Percentiles rank a stretch among this genome's conserved stretches.
phyloP scores from a whole-genome alignment of 352 stramenopile species.

The Saprolegnia parasitica region DNA sequence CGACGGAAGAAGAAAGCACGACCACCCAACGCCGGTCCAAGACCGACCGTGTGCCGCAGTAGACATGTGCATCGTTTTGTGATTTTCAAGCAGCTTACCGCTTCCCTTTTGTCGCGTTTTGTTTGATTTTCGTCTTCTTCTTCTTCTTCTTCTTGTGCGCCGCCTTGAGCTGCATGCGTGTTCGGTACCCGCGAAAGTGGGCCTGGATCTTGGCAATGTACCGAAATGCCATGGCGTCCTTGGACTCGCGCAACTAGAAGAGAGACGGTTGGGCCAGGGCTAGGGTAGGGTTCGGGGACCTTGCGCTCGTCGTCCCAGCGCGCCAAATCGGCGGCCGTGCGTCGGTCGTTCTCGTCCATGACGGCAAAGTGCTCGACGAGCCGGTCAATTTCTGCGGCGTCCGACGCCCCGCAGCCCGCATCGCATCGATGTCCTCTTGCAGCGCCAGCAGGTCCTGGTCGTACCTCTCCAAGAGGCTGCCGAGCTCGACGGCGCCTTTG shows the following conservation, averaged over 20 bases:
- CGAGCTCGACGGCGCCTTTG: slow-evolving; percentile 38
- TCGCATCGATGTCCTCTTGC: slow-evolving; percentile 39
- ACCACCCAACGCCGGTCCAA: slow-evolving; percentile 9
- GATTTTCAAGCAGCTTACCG: not conserved
- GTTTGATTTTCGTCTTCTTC: slow-evolving; percentile 29
- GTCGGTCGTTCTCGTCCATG: slow-evolving; percentile 50
- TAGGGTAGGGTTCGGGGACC: slow-evolving; percentile 13
- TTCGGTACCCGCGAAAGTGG: slow-evolving; percentile 54
- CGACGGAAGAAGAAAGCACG: not conserved
- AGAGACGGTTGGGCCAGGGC: not conserved
- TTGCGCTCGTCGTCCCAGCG: slow-evolving; percentile 41
- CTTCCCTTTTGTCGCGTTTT: not conserved
- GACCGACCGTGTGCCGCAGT: not conserved
- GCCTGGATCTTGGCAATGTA: slow-evolving; percentile 57
- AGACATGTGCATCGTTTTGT: not conserved
- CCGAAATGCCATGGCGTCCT: slow-evolving; percentile 32
- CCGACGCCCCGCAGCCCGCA: slow-evolving; percentile 31
- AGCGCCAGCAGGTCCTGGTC: slow-evolving; percentile 47
- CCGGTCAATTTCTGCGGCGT: slow-evolving; percentile 37
- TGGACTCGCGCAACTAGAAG: slow-evolving; percentile 7
- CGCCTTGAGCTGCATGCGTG: slow-evolving; percentile 38
- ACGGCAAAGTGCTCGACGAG: slow-evolving; percentile 44
- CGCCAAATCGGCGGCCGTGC: slow-evolving; percentile 35
- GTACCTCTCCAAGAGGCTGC: slow-evolving; percentile 46
- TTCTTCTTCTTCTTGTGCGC: slow-evolving; percentile 37